Evolutionary conservation across 441 rosid genomes (phyloP).

Genomic region (Populus trichocarpa): DNA sequence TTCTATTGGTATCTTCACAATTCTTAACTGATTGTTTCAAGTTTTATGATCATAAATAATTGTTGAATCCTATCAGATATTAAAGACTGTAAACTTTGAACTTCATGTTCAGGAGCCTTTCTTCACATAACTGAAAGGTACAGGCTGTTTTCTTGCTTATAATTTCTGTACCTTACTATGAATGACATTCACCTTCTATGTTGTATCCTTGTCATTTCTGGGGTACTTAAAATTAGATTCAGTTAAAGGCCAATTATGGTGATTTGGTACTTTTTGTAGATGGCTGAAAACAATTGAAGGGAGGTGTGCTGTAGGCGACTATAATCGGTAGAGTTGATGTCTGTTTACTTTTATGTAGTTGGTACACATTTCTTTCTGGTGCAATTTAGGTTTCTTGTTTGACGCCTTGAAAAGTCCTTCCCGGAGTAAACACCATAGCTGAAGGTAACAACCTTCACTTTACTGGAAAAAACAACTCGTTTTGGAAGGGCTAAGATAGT

Average conservation of each 20-base stretch:
- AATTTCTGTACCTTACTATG: not conserved
- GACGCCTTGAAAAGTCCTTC: slow-evolving; percentile 54
- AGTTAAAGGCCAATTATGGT: not conserved
- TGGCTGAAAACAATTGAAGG: slow-evolving; percentile 63
- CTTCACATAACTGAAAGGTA: slow-evolving; percentile 53
- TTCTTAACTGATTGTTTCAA: not conserved
- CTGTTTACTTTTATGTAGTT: not conserved
- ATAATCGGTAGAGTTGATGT: slow-evolving; percentile 35
- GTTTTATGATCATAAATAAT: not conserved
- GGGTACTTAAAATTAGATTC: too few species aligned
- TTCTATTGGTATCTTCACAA: not conserved
- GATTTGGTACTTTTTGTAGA: slow-evolving; percentile 26
- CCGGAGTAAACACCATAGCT: slow-evolving; percentile 46
- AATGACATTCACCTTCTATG: not conserved
- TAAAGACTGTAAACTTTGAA: slow-evolving; percentile 36
- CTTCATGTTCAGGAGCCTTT: slow-evolving; percentile 64
- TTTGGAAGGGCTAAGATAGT: not conserved
- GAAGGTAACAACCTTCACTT: slow-evolving; percentile 43
- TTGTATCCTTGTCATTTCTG: too few species aligned
- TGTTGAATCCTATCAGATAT: slow-evolving; percentile 27
- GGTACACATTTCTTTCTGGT: not conserved
- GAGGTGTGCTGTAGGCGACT: slow-evolving; percentile 49
- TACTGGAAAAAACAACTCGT: not conserved
- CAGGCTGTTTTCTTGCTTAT: not conserved
- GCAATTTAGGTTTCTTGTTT: not conserved